phyloP scores from a whole-genome alignment of 768 basidiomycete species.

The Macrolepiota albuminosa region DNA sequence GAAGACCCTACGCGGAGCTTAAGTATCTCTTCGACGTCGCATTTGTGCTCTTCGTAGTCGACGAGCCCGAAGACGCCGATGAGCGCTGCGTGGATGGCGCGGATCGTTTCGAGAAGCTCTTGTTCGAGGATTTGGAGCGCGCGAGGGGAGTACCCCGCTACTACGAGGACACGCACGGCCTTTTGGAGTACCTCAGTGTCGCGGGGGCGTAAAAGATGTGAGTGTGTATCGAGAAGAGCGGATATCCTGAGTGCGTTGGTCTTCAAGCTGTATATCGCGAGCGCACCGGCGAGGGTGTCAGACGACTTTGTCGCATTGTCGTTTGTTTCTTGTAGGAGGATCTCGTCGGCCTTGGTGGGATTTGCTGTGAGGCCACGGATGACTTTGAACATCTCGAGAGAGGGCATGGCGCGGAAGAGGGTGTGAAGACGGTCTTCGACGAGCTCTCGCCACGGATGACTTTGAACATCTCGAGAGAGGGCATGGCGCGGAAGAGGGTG shows the following conservation, averaged over 20 bases:
- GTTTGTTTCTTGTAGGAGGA: conserved; percentile 22
- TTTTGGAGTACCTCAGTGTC: conserved; percentile 43
- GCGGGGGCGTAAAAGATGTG: conserved; percentile 57
- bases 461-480: background rate
- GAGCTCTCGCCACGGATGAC: conserved; percentile 28
- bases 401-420: conserved; percentile 34
- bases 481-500: conserved; percentile 34
- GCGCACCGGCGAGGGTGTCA: conserved; percentile 49
- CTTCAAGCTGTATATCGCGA: conserved; percentile 44
- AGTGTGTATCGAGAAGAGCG: conserved; percentile 39
- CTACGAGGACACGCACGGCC: conserved; percentile 36
- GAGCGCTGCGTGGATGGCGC: conserved; percentile 38
- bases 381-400: background rate
- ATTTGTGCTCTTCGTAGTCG: conserved; percentile 32
- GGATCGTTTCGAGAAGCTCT: conserved; percentile 45
- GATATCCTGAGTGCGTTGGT: conserved; percentile 30
- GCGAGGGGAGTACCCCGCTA: conserved; percentile 21
- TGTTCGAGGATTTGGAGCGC: conserved; percentile 43
- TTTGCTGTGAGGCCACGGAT: conserved; percentile 12
- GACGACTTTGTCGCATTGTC: conserved; percentile 43
- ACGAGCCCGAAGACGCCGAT: conserved; percentile 43
- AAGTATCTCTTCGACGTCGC: conserved; percentile 41
- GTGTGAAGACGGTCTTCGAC: conserved; percentile 40
- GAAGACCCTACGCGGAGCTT: conserved; percentile 33
- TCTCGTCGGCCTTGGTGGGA: conserved; percentile 32